Conservation (phyloP, 2,329 filamentous ascomycete genomes). For the Neurospora sp. region DNA sequence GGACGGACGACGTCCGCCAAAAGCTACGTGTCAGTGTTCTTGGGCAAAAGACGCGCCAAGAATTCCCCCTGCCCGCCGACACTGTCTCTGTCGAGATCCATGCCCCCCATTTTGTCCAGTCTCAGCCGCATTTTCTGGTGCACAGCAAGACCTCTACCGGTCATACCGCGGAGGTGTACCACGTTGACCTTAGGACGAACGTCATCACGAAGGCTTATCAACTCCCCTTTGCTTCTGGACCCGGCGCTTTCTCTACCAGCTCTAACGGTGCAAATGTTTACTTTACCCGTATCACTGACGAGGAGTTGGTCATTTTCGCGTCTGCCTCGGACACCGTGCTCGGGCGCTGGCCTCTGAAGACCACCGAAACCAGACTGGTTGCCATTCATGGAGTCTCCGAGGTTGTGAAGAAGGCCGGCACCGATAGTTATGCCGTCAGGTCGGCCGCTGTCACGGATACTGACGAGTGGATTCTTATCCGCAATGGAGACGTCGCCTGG, state of each 20-base stretch:
- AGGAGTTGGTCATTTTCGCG: constrained; percentile 64
- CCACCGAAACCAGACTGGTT: constrained; percentile 29
- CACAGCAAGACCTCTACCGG: constrained; percentile 62
- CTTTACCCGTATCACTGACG: constrained; percentile 72
- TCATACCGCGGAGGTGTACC: constrained; percentile 79
- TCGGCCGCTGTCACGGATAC: constrained; percentile 59
- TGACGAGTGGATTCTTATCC: constrained; percentile 72
- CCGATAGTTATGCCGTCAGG: constrained; percentile 64
- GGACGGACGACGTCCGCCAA: constrained; percentile 54
- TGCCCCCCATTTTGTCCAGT: constrained; percentile 61
- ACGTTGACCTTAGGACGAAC: constrained; percentile 63
- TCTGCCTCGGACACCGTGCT: constrained; percentile 70
- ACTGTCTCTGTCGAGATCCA: constrained; percentile 54
- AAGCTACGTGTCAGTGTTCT: constrained; percentile 65
- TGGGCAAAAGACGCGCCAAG: constrained; percentile 46
- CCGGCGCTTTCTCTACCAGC: constrained; percentile 70
- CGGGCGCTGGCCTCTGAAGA: constrained; percentile 59
- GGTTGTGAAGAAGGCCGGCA: constrained; percentile 59
- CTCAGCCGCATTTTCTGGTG: constrained; percentile 74
- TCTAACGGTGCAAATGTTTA: constrained; percentile 74
- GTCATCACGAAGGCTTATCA: constrained; percentile 70
- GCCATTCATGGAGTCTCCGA: constrained; percentile 68
- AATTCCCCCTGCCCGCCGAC: constrained; percentile 39
- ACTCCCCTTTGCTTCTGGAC: constrained; percentile 59
- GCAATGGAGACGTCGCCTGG: constrained; percentile 77